Conservation (phyloP, 2,329 filamentous ascomycete species). For the Ascochyta clinopodiicola region DNA sequence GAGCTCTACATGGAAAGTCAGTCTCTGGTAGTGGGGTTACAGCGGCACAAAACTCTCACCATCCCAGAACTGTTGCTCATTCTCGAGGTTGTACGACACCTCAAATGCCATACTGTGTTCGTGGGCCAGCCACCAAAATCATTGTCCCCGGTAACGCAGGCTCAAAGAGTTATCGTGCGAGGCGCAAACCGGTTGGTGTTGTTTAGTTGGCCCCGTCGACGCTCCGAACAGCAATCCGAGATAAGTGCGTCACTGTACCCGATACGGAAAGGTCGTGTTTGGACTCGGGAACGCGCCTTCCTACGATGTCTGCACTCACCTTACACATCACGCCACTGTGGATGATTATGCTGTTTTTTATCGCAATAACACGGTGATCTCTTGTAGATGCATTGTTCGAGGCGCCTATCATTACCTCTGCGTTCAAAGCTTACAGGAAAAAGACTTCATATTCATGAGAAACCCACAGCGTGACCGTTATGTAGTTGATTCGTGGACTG, state of each 20-base stretch:
- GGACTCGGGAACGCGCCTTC: conserved; percentile 1
- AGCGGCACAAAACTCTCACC: conserved; percentile 59
- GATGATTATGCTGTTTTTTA: neutral
- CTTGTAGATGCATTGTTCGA: neutral
- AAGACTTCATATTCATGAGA: too few species aligned
- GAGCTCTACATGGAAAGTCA: conserved; percentile 61
- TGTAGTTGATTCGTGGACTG: too few species aligned
- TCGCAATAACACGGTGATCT: neutral
- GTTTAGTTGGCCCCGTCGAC: conserved; percentile 30
- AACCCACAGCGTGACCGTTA: too few species aligned
- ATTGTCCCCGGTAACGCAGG: conserved; percentile 41
- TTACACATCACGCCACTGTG: neutral
- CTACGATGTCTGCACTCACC: neutral
- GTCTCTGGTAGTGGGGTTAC: conserved; percentile 36
- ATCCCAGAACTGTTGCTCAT: conserved; percentile 87
- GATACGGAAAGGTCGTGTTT: conserved; percentile 6
- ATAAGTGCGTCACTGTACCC: conserved; percentile 33
- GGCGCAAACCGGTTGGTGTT: conserved; percentile 31
- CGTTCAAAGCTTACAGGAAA: too few species aligned
- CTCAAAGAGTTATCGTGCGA: conserved; percentile 23
- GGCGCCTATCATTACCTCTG: neutral
- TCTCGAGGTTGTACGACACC: conserved; percentile 72
- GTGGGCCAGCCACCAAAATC: conserved; percentile 43
- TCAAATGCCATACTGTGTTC: conserved; percentile 69
- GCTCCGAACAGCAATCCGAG: conserved; percentile 23